These are phyloP conservation scores for Pythium phragmitis DNA, from an alignment of 352 stramenopile genomes.

Conservation along the genomic window DNA sequence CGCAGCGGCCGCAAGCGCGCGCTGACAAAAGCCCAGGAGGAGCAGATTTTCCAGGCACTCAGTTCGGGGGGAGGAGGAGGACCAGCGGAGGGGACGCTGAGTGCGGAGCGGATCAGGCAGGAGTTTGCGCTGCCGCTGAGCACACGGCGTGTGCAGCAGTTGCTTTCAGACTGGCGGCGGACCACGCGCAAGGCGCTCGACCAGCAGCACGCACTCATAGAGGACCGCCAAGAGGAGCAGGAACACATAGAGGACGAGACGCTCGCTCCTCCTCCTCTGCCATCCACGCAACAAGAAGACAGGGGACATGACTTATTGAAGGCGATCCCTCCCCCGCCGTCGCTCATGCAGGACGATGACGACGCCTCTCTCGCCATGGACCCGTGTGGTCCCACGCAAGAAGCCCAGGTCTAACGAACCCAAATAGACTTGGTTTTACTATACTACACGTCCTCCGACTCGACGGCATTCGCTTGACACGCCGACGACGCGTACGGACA, in stretches of 20 bases:
- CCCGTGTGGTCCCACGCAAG: background rate
- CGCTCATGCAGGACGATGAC: constrained; percentile 1
- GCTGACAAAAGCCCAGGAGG: constrained; percentile 43
- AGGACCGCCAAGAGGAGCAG: constrained; percentile 4
- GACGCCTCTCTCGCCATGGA: background rate
- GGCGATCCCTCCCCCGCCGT: background rate
- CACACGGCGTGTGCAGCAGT: constrained; percentile 53
- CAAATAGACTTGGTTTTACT: background rate
- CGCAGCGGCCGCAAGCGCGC: constrained; percentile 50
- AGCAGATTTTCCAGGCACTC: constrained; percentile 39
- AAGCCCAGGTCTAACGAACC: constrained; percentile 6
- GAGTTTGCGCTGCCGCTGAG: constrained; percentile 54
- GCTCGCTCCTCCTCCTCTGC: background rate
- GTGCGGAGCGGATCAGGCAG: constrained; percentile 44
- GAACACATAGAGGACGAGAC: background rate
- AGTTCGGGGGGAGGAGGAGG: background rate
- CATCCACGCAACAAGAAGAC: background rate
- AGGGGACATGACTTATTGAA: background rate
- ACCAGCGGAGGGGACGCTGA: constrained; percentile 27
- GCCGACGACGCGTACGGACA: constrained; percentile 69
- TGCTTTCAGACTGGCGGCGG: constrained; percentile 50
- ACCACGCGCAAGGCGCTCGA: constrained; percentile 29
- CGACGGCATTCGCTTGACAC: constrained; percentile 31
- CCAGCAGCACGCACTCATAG: constrained; percentile 30
- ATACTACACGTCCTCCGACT: background rate